Percentiles rank a stretch among this genome's conserved stretches.
These are phyloP conservation scores for Pisolithus orientalis DNA, from an alignment of 768 basidiomycete genomes.

Conservation along the genomic window DNA sequence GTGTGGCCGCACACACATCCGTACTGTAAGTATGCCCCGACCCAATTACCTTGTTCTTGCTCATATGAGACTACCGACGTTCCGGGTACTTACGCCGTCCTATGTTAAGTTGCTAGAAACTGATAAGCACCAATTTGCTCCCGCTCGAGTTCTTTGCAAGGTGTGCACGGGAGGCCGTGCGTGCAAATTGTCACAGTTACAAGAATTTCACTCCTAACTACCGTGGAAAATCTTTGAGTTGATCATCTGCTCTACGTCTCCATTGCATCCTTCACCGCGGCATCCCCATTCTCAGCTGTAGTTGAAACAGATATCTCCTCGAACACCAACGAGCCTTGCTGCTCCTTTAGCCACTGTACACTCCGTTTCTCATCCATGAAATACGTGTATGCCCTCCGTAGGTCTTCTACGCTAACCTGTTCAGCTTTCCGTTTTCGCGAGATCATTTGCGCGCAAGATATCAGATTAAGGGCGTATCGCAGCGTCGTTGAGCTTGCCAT, in stretches of 20 bases:
- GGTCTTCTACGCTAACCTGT: constrained; percentile 78
- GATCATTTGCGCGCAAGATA: constrained; percentile 85
- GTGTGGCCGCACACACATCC: too few relatives aligned
- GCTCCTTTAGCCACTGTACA: constrained; percentile 86
- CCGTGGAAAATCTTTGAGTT: too few relatives aligned
- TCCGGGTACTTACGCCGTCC: neutral
- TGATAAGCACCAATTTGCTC: too few relatives aligned
- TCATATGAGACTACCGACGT: neutral
- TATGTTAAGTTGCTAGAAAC: too few relatives aligned
- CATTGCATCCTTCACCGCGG: constrained; percentile 27
- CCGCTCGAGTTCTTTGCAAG: too few relatives aligned
- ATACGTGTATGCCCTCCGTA: constrained; percentile 77
- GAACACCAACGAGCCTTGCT: constrained; percentile 67
- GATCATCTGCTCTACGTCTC: constrained; percentile 18
- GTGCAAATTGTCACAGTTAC: too few relatives aligned
- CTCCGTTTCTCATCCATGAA: constrained; percentile 93
- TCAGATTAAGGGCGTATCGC: constrained; percentile 91
- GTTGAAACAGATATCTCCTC: constrained; percentile 50
- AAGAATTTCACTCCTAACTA: too few relatives aligned
- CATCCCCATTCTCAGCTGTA: constrained; percentile 26
- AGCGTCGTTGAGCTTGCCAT: constrained; percentile 90
- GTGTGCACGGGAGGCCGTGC: too few relatives aligned
- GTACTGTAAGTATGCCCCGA: too few relatives aligned
- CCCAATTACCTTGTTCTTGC: too few relatives aligned
- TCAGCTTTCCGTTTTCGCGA: constrained; percentile 79